A percentile compares a stretch with the other conserved stretches of the same genome.
Evolutionary conservation across 2,329 filamentous ascomycete species (phyloP).

Genomic region (Colletotrichum karsti): DNA sequence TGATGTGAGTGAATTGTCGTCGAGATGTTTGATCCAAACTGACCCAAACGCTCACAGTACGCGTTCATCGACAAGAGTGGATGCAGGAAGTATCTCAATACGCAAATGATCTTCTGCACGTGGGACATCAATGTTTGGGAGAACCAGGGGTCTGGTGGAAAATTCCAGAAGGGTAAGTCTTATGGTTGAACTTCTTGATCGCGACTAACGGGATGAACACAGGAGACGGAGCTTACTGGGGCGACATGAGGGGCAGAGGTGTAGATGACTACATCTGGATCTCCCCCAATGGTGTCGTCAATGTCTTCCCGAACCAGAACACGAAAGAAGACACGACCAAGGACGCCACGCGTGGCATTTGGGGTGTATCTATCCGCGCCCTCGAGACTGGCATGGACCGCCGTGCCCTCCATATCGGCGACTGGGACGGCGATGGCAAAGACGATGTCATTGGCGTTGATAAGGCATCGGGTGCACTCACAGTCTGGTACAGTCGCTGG

Average conservation of each 20-base stretch:
- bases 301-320: constrained; percentile 23
- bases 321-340: constrained; percentile 20
- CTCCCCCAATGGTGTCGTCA: constrained; percentile 14
- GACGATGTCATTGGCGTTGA: constrained; percentile 39
- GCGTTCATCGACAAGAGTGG: constrained; percentile 14
- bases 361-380: not conserved
- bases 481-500: not conserved
- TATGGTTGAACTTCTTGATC: constrained; percentile 18
- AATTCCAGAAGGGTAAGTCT: constrained; percentile 4
- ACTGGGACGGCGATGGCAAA: constrained; percentile 46
- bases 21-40: too few relatives aligned
- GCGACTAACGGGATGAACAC: too few relatives aligned
- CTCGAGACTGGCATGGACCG: constrained; percentile 29
- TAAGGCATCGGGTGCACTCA: not conserved
- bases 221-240: constrained; percentile 3
- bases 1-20: constrained; percentile 6
- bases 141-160: constrained; percentile 30
- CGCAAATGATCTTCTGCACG: not conserved
- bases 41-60: constrained; percentile 12
- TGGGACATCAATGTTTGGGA: constrained; percentile 15
- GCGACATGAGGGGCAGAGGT: constrained; percentile 28
- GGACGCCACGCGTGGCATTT: not conserved
- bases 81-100: too few relatives aligned
- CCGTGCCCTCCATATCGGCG: constrained; percentile 41
- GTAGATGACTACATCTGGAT: constrained; percentile 33